Percentiles rank a stretch among this genome's conserved stretches.
phyloP scores from a whole-genome alignment of 108 stramenopile genomes.

The Asterionellopsis glacialis region DNA sequence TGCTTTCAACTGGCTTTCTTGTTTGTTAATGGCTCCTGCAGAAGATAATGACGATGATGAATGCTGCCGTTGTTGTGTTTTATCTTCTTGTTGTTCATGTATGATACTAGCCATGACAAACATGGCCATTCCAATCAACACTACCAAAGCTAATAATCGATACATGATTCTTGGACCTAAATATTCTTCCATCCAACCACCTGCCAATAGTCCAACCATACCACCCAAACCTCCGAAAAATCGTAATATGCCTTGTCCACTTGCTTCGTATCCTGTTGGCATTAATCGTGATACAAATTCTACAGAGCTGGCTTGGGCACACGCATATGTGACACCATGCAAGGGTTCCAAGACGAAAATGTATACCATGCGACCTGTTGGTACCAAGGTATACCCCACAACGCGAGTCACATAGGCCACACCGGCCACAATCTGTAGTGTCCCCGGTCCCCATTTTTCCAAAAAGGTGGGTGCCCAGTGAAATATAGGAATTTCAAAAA shows the following conservation, averaged over 20 bases:
- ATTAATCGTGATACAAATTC: conserved; percentile 28
- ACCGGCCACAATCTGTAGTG: conserved; percentile 32
- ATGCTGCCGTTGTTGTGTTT: too few species aligned
- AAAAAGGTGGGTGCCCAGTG: conserved; percentile 45
- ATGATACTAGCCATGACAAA: background rate
- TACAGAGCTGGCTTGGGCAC: conserved; percentile 30
- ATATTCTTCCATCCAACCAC: conserved; percentile 27
- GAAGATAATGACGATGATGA: too few species aligned
- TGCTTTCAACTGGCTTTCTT: too few species aligned
- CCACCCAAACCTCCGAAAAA: conserved; percentile 24
- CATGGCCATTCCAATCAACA: background rate
- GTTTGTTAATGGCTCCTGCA: too few species aligned
- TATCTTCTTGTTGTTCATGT: too few species aligned
- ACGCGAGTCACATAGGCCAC: conserved; percentile 51
- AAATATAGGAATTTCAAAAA: conserved; percentile 68
- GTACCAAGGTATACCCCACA: conserved; percentile 52
- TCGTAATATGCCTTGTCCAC: conserved; percentile 32
- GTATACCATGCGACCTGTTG: conserved; percentile 22
- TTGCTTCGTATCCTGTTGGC: conserved; percentile 37
- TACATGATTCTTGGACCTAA: conserved; percentile 24
- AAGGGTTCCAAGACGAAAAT: conserved; percentile 54
- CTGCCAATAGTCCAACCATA: conserved; percentile 23
- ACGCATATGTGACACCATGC: conserved; percentile 64
- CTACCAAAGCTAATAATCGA: conserved; percentile 1
- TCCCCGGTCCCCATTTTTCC: conserved; percentile 21